Conservation (phyloP, 495 filamentous ascomycete species). For the Penicillium paradoxum region DNA sequence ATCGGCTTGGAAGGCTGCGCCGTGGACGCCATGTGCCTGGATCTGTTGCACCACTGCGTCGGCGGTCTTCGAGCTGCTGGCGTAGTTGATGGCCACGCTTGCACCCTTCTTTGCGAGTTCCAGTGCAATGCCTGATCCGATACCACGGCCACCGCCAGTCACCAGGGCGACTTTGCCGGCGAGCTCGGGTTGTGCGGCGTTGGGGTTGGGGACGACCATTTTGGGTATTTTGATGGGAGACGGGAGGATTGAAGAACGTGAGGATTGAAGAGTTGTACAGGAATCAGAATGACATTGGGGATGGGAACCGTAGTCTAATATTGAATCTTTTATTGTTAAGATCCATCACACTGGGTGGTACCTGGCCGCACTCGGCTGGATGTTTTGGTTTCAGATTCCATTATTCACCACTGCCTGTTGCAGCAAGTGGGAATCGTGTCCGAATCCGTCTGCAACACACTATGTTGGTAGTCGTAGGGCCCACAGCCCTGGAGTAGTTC, state of each 20-base stretch:
- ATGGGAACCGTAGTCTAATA: slow-evolving; percentile 1
- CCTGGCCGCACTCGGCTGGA: neutral
- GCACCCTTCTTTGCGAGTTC: slow-evolving; percentile 70
- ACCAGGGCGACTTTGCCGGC: slow-evolving; percentile 69
- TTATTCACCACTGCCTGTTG: neutral
- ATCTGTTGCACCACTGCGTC: slow-evolving; percentile 61
- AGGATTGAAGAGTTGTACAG: neutral
- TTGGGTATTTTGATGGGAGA: neutral
- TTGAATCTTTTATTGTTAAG: neutral
- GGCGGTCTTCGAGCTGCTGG: slow-evolving; percentile 55
- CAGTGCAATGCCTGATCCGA: slow-evolving; percentile 69
- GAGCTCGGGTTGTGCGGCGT: slow-evolving; percentile 27
- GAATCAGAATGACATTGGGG: neutral
- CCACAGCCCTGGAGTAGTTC: neutral
- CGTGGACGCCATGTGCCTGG: slow-evolving; percentile 52
- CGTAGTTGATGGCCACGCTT: slow-evolving; percentile 74
- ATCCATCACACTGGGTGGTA: neutral
- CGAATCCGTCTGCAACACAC: neutral
- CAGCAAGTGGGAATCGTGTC: neutral
- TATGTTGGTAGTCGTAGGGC: neutral
- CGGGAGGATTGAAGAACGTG: too few relatives aligned
- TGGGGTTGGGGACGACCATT: slow-evolving; percentile 23
- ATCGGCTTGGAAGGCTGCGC: slow-evolving; percentile 70
- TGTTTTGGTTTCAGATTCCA: too few relatives aligned
- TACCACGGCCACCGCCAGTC: slow-evolving; percentile 68